phyloP scores from a whole-genome alignment of 352 stramenopile species.

The Stramenopiles sp. region DNA sequence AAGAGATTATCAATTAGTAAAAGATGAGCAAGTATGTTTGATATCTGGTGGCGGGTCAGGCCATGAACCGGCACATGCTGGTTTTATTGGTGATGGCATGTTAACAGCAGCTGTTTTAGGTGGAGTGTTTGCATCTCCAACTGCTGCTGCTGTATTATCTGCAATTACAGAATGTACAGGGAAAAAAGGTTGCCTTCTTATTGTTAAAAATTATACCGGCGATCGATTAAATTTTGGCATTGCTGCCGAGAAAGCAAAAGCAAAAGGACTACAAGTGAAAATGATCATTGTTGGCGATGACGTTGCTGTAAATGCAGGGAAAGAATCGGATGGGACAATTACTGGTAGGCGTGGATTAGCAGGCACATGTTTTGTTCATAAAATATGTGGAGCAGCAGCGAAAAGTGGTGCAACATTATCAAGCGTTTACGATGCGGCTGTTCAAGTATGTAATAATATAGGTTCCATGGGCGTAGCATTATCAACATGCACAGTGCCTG shows the following conservation, averaged over 20 bases:
- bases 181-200: slow-evolving; percentile 62
- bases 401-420: slow-evolving; percentile 46
- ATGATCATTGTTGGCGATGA: slow-evolving; percentile 94
- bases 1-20: slow-evolving; percentile 37
- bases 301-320: slow-evolving; percentile 32
- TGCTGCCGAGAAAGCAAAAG: slow-evolving; percentile 79
- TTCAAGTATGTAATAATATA: slow-evolving; percentile 40
- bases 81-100: slow-evolving; percentile 86
- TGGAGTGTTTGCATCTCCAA: slow-evolving; percentile 80
- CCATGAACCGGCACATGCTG: slow-evolving; percentile 86
- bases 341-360: slow-evolving; percentile 84
- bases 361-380: slow-evolving; percentile 88
- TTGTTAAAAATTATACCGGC: slow-evolving; percentile 98
- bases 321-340: slow-evolving; percentile 56
- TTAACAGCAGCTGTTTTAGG: slow-evolving; percentile 71
- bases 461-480: slow-evolving; percentile 83
- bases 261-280: slow-evolving; percentile 56
- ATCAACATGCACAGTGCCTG: slow-evolving; percentile 76
- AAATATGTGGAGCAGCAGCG: slow-evolving; percentile 59
- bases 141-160: slow-evolving; percentile 68
- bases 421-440: slow-evolving; percentile 36
- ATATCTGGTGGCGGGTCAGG: slow-evolving; percentile 53
- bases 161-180: slow-evolving; percentile 67
- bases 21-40: slow-evolving; percentile 42
- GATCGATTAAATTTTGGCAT: slow-evolving; percentile 96